phyloP scores from a whole-genome alignment of 495 filamentous ascomycete genomes.

The Annulohypoxylon stygium region DNA sequence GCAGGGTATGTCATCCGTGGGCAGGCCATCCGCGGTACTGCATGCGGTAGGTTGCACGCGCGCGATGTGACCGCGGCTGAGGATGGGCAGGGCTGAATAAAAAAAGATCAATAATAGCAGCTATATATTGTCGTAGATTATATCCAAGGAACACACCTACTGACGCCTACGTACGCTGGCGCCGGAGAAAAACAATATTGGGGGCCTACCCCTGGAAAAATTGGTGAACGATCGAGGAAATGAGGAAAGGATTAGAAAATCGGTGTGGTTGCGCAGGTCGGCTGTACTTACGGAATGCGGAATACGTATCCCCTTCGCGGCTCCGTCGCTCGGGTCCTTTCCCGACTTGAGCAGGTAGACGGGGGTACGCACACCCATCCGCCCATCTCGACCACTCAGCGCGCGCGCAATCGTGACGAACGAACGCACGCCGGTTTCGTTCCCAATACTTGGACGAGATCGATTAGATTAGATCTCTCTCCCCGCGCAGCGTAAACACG shows the following conservation, averaged over 20 bases:
- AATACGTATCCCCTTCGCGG: constrained; percentile 19
- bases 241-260: constrained; percentile 11
- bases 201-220: constrained; percentile 9
- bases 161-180: not conserved
- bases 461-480: constrained; percentile 39
- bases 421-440: constrained; percentile 11
- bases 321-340: constrained; percentile 40
- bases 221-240: not conserved
- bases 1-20: constrained; percentile 25
- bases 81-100: constrained; percentile 33
- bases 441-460: constrained; percentile 15
- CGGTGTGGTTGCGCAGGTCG: constrained; percentile 40
- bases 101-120: not conserved
- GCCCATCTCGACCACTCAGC: not conserved
- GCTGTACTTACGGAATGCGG: constrained; percentile 40
- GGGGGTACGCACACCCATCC: not conserved
- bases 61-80: constrained; percentile 32
- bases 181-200: not conserved
- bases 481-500: not conserved
- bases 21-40: constrained; percentile 20
- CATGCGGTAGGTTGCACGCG: constrained; percentile 22
- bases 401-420: constrained; percentile 13
- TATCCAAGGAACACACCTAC: no score
- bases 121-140: not conserved
- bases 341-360: constrained; percentile 39